A percentile compares a stretch with the other conserved stretches of the same genome.
phyloP scores from a whole-genome alignment of 176 grass and related monocot species.

The Eleusine indica region DNA sequence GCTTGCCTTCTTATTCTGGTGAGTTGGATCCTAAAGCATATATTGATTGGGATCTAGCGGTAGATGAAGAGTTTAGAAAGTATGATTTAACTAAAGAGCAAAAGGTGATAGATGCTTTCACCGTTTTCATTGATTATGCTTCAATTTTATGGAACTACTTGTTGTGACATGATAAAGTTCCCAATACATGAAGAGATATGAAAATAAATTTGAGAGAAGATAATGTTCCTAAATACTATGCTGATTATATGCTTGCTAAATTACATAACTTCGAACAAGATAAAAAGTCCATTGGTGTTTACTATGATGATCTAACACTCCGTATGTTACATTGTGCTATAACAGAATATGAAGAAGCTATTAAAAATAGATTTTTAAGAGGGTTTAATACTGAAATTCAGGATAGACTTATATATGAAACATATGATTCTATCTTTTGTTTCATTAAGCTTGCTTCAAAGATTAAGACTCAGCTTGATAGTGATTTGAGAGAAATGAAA shows the following conservation, averaged over 20 bases:
- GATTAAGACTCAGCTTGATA: too few species aligned
- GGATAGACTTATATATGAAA: too few species aligned
- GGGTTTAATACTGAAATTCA: not conserved
- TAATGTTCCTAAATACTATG: too few species aligned
- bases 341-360: not conserved
- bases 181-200: too few species aligned
- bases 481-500: too few species aligned
- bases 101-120: not conserved
- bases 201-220: too few species aligned
- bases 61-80: not conserved
- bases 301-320: not conserved
- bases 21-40: not conserved
- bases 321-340: not conserved
- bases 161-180: too few species aligned
- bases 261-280: not conserved
- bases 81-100: not conserved
- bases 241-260: too few species aligned
- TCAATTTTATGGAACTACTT: not conserved
- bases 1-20: not conserved
- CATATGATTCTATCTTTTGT: too few species aligned
- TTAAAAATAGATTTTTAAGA: not conserved
- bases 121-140: not conserved
- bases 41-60: not conserved
- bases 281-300: not conserved
- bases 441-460: too few species aligned